Evolutionary conservation across 371 early-diverging fungal species (phyloP).

Genomic region (Smittium mucronatum): DNA sequence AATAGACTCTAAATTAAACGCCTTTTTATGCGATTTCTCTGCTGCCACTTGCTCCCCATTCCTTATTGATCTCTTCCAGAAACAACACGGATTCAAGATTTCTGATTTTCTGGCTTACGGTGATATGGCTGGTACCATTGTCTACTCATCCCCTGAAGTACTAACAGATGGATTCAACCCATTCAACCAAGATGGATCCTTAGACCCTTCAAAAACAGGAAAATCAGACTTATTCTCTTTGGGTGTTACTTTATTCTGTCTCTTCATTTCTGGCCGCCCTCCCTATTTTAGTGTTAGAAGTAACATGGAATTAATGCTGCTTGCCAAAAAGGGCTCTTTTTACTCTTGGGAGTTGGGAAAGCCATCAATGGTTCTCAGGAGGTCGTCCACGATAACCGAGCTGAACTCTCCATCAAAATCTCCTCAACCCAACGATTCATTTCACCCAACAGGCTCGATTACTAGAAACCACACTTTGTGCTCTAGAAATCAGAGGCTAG

Average conservation of each 20-base stretch:
- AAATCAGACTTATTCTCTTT: constrained; percentile 55
- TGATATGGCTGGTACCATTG: constrained; percentile 56
- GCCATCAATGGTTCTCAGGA: neutral
- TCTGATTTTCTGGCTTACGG: constrained; percentile 27
- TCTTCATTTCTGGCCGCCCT: constrained; percentile 48
- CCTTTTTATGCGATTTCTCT: constrained; percentile 49
- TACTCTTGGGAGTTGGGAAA: constrained; percentile 37
- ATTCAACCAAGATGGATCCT: neutral
- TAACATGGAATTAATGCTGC: constrained; percentile 40
- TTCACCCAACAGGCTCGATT: no score
- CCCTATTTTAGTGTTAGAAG: constrained; percentile 45
- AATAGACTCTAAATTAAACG: constrained; percentile 34
- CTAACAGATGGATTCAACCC: constrained; percentile 18
- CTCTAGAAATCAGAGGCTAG: no score
- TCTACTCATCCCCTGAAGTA: constrained; percentile 57
- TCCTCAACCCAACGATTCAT: no score
- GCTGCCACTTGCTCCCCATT: constrained; percentile 40
- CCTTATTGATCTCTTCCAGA: constrained; percentile 18
- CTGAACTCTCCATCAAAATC: neutral
- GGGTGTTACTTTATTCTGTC: constrained; percentile 63
- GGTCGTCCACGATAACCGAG: neutral
- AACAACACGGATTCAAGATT: constrained; percentile 15
- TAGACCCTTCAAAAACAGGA: neutral
- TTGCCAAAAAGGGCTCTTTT: constrained; percentile 42
- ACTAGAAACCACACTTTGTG: neutral